A percentile compares a stretch with the other conserved stretches of the same genome.
Evolutionary conservation across 2,329 filamentous ascomycete genomes (phyloP).

Genomic region (Neopestalotiopsis rosae): DNA sequence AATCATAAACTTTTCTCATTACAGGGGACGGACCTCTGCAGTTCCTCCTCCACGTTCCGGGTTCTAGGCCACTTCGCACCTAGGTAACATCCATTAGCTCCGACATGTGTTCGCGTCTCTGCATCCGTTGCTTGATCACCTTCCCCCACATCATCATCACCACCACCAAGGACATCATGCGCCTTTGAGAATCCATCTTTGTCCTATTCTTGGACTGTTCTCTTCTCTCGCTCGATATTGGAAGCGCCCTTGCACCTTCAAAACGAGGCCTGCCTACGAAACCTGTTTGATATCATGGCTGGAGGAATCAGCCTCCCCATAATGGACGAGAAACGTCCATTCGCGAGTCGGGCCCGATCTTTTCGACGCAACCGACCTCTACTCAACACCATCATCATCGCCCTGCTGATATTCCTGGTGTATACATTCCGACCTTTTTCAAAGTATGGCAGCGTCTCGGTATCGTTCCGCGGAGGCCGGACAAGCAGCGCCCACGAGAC

Average conservation of each 20-base stretch:
- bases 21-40: background rate
- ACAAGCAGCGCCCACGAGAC: background rate
- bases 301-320: conserved; percentile 34
- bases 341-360: conserved; percentile 24
- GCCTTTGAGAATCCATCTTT: background rate
- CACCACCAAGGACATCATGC: background rate
- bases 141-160: background rate
- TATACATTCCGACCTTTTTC: conserved; percentile 26
- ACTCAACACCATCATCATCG: conserved; percentile 27
- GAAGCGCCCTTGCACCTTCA: background rate
- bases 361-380: conserved; percentile 33
- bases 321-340: conserved; percentile 35
- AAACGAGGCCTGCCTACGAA: background rate
- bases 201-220: background rate
- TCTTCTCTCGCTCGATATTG: background rate
- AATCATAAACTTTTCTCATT: background rate
- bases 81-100: background rate
- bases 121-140: background rate
- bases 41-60: background rate
- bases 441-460: conserved; percentile 24
- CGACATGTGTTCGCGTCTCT: background rate
- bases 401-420: conserved; percentile 29
- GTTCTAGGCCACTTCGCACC: background rate
- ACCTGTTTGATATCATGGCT: conserved; percentile 28
- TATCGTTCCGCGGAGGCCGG: conserved; percentile 6